phyloP scores from a whole-genome alignment of 2,329 filamentous ascomycete species.

The Clonostachys rhizophaga region DNA sequence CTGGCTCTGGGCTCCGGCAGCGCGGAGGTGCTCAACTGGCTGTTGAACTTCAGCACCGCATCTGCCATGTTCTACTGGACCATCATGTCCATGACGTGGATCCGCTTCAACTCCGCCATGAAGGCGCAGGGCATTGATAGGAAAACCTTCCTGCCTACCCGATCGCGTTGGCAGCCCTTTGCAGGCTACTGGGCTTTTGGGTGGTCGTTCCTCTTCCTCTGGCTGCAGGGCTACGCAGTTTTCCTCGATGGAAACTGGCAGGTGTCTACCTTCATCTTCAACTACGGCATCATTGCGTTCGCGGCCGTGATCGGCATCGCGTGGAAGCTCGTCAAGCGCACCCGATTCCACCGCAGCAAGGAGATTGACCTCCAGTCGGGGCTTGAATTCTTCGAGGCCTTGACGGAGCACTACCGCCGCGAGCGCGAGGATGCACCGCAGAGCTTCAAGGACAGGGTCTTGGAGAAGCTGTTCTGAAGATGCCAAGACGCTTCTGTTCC shows the following conservation, averaged over 20 bases:
- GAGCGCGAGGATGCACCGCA: not conserved
- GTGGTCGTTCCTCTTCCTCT: constrained; percentile 1
- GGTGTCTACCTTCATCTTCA: constrained; percentile 1
- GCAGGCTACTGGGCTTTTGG: not conserved
- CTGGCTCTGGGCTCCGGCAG: not conserved
- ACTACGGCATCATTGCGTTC: not conserved
- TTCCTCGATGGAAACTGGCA: not conserved
- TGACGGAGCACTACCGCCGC: not conserved
- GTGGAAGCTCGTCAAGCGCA: not conserved
- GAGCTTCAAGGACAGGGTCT: not conserved
- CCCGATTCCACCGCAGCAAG: not conserved
- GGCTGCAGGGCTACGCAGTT: not conserved
- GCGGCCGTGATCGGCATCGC: not conserved
- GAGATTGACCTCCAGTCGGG: not conserved
- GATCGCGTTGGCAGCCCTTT: not conserved
- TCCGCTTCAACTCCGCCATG: constrained; percentile 2
- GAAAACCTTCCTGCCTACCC: not conserved
- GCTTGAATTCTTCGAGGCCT: not conserved
- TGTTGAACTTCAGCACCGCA: constrained; percentile 2
- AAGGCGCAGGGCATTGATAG: constrained; percentile 3
- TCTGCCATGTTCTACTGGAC: constrained; percentile 1
- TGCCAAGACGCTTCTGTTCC: not conserved
- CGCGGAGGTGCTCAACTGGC: not conserved
- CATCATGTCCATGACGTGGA: constrained; percentile 3
- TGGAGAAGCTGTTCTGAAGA: not conserved